Base-by-base conservation (phyloP, 2,329 filamentous ascomycete species). In the Fusarium staphyleae region DNA sequence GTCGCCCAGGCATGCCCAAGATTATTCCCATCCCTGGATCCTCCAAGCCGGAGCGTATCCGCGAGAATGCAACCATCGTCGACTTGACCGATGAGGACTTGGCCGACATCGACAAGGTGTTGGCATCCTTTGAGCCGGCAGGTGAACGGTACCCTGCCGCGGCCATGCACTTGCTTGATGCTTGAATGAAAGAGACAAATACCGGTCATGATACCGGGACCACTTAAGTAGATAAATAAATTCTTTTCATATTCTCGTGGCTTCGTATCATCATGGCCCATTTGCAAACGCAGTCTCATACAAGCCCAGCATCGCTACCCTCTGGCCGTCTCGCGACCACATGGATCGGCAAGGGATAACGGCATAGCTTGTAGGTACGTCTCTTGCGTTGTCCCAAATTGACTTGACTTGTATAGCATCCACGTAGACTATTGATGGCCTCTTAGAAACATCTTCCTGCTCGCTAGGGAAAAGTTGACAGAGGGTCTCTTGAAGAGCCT, bases 11-110 rank as follows among this genome's bases (percentile, higher is more conserved):
- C 32, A 78, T 82, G 78, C 82, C 81, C 16, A 70, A 66, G 13
- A 81, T 89, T 55, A 81, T 90, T 43, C 86, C 87, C 5, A 88
- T 90, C 55, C 87, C 87, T 0, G 87, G 87, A 3, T 82, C 87
- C 8, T 83, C 82, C 1, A 84, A 78, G 4, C 74, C 73, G 9
- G 77, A 74, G 30, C 77, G 86, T 16, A 78, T 89, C 10, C 64
- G 74, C n/a, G 87, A 89, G 76, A 90, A 90, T 62, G 72, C 77
- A 26, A 78, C 75, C 53, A 59, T 74, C 29, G 73, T 85, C 5
- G 72, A 78, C 1, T 67, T 87, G 37, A 78, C 73, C 1, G 74
- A 78, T 3, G 76, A 75, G 4, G 84, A 87, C 57, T 66, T 84
- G 68, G 67, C 65, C 5, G 75, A 78, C 58, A 80, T 87, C 42